Conservation (phyloP, 2,329 filamentous ascomycete species). For the Xylariaceae sp. region DNA sequence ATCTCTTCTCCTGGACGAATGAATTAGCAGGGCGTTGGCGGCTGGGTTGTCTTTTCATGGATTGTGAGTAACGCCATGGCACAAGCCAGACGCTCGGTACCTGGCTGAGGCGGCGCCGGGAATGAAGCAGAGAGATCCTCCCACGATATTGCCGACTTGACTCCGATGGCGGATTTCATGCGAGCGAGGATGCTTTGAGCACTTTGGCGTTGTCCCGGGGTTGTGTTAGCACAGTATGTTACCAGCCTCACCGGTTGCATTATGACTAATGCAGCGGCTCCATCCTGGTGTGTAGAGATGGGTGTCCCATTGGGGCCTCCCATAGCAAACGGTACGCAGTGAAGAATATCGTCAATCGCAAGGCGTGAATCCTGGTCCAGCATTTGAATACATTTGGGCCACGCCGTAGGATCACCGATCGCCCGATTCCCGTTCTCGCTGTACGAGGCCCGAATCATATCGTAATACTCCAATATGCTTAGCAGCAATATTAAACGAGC, state of each 20-base stretch:
- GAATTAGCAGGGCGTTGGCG: not conserved
- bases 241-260: constrained; percentile 17
- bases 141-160: constrained; percentile 15
- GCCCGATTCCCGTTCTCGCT: constrained; percentile 1
- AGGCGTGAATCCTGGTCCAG: constrained; percentile 11
- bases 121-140: constrained; percentile 3
- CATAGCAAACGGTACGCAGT: constrained; percentile 20
- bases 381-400: constrained; percentile 12
- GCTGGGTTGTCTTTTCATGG: not conserved
- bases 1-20: not conserved
- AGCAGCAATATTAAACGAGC: constrained; percentile 15
- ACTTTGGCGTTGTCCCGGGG: constrained; percentile 8
- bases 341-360: constrained; percentile 19
- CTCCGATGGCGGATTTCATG: constrained; percentile 17
- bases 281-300: constrained; percentile 7
- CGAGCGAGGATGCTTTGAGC: constrained; percentile 12
- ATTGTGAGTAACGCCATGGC: constrained; percentile 5
- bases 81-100: constrained; percentile 7
- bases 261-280: constrained; percentile 17
- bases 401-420: constrained; percentile 13
- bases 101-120: not conserved
- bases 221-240: constrained; percentile 15
- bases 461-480: constrained; percentile 21
- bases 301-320: constrained; percentile 13
- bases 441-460: constrained; percentile 4